Conservation (phyloP, 2,329 filamentous ascomycete species). For the Penicillium palitans region DNA sequence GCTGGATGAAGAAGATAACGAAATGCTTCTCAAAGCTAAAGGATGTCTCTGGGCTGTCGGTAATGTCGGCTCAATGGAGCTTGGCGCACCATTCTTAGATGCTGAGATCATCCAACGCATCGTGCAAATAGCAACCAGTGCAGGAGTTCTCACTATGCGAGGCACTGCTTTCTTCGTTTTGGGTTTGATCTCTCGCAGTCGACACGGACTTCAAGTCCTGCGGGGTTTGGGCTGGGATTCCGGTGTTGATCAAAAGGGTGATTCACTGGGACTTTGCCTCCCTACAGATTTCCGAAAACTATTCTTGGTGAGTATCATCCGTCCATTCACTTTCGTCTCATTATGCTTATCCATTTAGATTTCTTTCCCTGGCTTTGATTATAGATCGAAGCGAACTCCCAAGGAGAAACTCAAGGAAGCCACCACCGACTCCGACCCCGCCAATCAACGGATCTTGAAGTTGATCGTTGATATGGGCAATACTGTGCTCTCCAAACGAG, state of each 20-base stretch:
- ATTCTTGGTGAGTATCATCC: slow-evolving; percentile 63
- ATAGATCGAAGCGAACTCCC: slow-evolving; percentile 44
- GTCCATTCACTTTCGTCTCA: background rate
- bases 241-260: slow-evolving; percentile 77
- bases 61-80: slow-evolving; percentile 97
- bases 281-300: slow-evolving; percentile 76
- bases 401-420: slow-evolving; percentile 57
- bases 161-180: slow-evolving; percentile 97
- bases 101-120: slow-evolving; percentile 86
- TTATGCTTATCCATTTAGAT: slow-evolving; percentile 33
- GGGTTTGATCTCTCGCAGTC: slow-evolving; percentile 85
- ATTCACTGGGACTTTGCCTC: slow-evolving; percentile 83
- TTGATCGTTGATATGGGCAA: slow-evolving; percentile 87
- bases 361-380: slow-evolving; percentile 41
- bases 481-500: slow-evolving; percentile 86
- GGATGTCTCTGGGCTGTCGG: slow-evolving; percentile 97
- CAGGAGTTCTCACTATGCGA: slow-evolving; percentile 86
- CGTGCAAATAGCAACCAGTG: slow-evolving; percentile 80
- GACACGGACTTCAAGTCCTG: slow-evolving; percentile 88
- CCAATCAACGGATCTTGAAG: slow-evolving; percentile 75
- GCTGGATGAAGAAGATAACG: slow-evolving; percentile 78
- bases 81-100: slow-evolving; percentile 89
- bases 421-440: slow-evolving; percentile 60
- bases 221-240: slow-evolving; percentile 91
- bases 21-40: slow-evolving; percentile 89